phyloP scores from a whole-genome alignment of 2,329 filamentous ascomycete genomes.

The Paracorniculantispora psalliotae region DNA sequence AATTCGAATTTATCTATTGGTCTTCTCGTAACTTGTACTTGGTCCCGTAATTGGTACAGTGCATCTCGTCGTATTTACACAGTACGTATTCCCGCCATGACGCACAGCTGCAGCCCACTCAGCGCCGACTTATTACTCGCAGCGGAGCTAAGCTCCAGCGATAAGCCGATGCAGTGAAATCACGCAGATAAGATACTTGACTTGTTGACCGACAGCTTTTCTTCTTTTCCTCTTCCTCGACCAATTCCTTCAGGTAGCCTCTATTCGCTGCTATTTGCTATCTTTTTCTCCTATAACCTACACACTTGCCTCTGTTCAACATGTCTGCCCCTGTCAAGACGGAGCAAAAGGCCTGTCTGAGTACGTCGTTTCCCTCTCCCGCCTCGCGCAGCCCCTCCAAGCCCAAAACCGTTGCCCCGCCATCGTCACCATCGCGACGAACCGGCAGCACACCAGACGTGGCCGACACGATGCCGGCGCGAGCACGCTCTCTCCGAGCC shows the following conservation, averaged over 20 bases:
- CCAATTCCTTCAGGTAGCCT: conserved; percentile 4
- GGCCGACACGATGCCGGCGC: background rate
- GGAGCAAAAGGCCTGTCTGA: conserved; percentile 58
- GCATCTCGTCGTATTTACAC: background rate
- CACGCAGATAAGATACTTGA: conserved; percentile 21
- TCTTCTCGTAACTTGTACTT: too few species aligned
- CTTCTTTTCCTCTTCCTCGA: conserved; percentile 7
- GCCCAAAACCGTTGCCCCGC: conserved; percentile 22
- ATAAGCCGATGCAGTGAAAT: conserved; percentile 21
- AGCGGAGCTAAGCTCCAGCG: conserved; percentile 5
- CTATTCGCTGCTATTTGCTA: background rate
- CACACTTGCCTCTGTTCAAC: background rate
- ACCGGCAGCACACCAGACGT: conserved; percentile 9
- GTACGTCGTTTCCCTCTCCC: conserved; percentile 44
- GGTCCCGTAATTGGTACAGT: background rate
- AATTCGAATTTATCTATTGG: too few species aligned
- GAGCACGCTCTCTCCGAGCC: background rate
- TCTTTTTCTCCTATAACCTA: conserved; percentile 3
- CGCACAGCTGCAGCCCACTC: background rate
- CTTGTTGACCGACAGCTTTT: conserved; percentile 14
- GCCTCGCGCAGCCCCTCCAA: conserved; percentile 21
- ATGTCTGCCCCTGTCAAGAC: conserved; percentile 45
- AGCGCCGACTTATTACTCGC: background rate
- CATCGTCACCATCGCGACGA: conserved; percentile 12
- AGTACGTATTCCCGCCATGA: background rate